phyloP scores from a whole-genome alignment of 805 yeast species.

The Clavispora vitiphila region DNA sequence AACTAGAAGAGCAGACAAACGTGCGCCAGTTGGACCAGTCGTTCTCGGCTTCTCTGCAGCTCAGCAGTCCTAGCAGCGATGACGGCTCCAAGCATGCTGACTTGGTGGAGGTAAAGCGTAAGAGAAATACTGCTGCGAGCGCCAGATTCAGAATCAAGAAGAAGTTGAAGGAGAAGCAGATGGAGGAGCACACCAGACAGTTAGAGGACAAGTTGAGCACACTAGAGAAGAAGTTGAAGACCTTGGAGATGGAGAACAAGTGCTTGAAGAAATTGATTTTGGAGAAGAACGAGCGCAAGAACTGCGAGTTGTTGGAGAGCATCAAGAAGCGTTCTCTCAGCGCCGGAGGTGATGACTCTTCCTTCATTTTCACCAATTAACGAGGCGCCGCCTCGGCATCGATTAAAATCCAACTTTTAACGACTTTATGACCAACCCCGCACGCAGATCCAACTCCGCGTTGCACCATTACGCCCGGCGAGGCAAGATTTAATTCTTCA shows the following conservation, averaged over 20 bases:
- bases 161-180: conserved; percentile 86
- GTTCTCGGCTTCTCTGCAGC: background rate
- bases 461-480: conserved; percentile 7
- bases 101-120: conserved; percentile 58
- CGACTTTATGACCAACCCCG: conserved; percentile 18
- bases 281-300: conserved; percentile 54
- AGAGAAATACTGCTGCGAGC: conserved; percentile 88
- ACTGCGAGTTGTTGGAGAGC: conserved; percentile 23
- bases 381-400: conserved; percentile 13
- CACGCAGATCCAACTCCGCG: conserved; percentile 21
- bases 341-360: conserved; percentile 10
- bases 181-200: conserved; percentile 73
- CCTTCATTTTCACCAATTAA: conserved; percentile 29
- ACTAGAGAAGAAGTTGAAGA: conserved; percentile 71
- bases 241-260: conserved; percentile 89
- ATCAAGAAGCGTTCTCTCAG: conserved; percentile 24
- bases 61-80: background rate
- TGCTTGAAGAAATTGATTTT: conserved; percentile 78
- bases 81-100: conserved; percentile 1
- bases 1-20: conserved; percentile 2
- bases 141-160: conserved; percentile 91
- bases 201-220: conserved; percentile 61
- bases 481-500: conserved; percentile 12
- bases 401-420: conserved; percentile 37
- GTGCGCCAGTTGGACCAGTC: background rate